These are phyloP conservation scores for Leishmania tarentolae DNA, from an alignment of 208 protist genomes.

Conservation along the genomic window DNA sequence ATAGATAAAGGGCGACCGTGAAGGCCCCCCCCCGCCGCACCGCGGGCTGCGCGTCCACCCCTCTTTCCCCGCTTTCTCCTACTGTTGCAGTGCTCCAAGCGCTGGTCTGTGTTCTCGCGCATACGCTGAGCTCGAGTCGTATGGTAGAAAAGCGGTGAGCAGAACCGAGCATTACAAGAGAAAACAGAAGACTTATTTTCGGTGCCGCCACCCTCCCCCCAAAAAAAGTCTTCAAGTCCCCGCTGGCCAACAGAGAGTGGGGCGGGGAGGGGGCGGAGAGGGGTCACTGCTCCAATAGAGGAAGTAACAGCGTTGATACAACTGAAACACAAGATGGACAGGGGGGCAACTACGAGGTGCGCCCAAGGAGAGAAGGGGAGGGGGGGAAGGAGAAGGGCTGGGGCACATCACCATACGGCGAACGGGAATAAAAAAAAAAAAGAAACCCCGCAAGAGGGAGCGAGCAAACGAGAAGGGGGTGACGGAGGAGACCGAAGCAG, in stretches of 20 bases:
- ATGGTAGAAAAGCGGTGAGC: neutral
- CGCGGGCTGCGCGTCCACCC: too few species aligned
- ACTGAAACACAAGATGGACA: neutral
- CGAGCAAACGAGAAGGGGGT: neutral
- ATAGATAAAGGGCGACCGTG: too few species aligned
- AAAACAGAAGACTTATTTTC: too few species aligned
- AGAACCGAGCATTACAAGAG: too few species aligned
- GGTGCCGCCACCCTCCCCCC: too few species aligned
- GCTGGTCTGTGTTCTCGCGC: neutral
- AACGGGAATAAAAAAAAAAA: neutral
- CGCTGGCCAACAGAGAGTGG: neutral
- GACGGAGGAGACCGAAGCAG: neutral
- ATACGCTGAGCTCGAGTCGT: neutral
- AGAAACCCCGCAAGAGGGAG: neutral
- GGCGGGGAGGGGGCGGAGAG: neutral
- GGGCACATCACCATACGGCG: neutral
- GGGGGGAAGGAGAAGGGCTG: neutral
- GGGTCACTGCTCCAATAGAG: too few species aligned
- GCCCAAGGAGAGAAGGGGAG: neutral
- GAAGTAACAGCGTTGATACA: neutral
- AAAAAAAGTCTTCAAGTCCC: too few species aligned
- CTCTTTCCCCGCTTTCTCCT: neutral
- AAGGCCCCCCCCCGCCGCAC: too few species aligned
- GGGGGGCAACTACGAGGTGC: neutral
- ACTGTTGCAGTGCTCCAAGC: neutral